Conservation (phyloP, 225 moss, liverwort and hornwort species). For the Physcomitrium patens region DNA sequence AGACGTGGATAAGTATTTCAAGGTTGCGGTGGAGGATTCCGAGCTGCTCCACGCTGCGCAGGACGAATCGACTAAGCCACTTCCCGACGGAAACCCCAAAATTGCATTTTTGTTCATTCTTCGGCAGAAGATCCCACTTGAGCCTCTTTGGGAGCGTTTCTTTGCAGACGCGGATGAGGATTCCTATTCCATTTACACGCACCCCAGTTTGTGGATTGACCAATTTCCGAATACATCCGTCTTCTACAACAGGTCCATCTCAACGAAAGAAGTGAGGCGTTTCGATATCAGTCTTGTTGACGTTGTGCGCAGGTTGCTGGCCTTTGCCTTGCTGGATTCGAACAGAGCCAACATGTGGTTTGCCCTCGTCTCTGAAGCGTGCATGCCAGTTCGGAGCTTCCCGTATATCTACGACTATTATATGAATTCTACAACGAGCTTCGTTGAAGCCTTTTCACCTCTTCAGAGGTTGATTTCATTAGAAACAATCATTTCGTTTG, state of each 20-base stretch:
- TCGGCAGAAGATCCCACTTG: slow-evolving; percentile 43
- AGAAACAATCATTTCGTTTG: too few species aligned
- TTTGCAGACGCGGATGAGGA: slow-evolving; percentile 31
- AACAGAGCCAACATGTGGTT: slow-evolving; percentile 53
- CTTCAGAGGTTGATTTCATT: background rate
- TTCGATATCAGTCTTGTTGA: slow-evolving; percentile 54
- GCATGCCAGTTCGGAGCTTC: slow-evolving; percentile 51
- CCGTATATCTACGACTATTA: slow-evolving; percentile 47
- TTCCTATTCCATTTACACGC: slow-evolving; percentile 49
- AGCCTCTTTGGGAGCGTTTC: slow-evolving; percentile 60
- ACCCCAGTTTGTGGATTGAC: slow-evolving; percentile 50
- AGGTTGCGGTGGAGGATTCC: slow-evolving; percentile 41
- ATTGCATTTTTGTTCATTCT: slow-evolving; percentile 51
- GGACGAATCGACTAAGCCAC: slow-evolving; percentile 36
- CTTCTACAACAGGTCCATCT: slow-evolving; percentile 31
- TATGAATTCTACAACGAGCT: slow-evolving; percentile 54
- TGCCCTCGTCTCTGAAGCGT: slow-evolving; percentile 49
- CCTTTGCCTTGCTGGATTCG: slow-evolving; percentile 47
- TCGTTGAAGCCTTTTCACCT: slow-evolving; percentile 51
- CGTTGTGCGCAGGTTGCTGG: slow-evolving; percentile 53
- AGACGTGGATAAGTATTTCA: slow-evolving; percentile 40
- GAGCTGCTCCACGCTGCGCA: slow-evolving; percentile 69
- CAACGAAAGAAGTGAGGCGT: slow-evolving; percentile 35
- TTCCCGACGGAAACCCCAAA: slow-evolving; percentile 24
- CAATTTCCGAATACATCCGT: slow-evolving; percentile 28